Percentiles rank a stretch among this genome's conserved stretches.
These are phyloP conservation scores for Periconia sp. DNA, from an alignment of 2,329 filamentous ascomycete species.

Conservation along the genomic window DNA sequence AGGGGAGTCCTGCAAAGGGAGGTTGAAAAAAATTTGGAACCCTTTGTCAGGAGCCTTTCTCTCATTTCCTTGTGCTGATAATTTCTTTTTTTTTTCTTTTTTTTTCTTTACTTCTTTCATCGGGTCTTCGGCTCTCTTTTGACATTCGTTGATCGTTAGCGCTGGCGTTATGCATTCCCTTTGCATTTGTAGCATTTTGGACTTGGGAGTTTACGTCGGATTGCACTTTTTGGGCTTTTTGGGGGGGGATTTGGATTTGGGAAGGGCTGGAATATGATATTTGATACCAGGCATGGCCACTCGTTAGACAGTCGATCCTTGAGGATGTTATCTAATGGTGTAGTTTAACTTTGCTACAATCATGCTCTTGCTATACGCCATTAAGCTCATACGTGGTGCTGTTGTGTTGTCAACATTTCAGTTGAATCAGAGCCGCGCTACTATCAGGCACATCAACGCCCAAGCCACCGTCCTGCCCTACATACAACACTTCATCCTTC, in stretches of 20 bases:
- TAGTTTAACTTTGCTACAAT: slow-evolving; percentile 6
- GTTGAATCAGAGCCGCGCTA: slow-evolving; percentile 17
- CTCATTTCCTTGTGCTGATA: slow-evolving; percentile 8
- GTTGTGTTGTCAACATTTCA: slow-evolving; percentile 11
- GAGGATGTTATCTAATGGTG: slow-evolving; percentile 7
- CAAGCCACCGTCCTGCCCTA: slow-evolving; percentile 13
- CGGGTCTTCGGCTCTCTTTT: slow-evolving; percentile 7
- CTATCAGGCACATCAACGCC: slow-evolving; percentile 11
- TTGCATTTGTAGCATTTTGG: background rate
- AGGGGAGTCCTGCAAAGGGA: slow-evolving; percentile 16
- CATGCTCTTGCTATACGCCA: background rate
- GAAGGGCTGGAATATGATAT: background rate
- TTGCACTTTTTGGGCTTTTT: slow-evolving; percentile 1
- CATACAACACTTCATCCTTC: slow-evolving; percentile 13
- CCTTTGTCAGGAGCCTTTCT: slow-evolving; percentile 2
- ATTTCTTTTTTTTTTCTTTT: slow-evolving; percentile 6
- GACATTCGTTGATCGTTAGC: slow-evolving; percentile 16
- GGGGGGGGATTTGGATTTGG: slow-evolving; percentile 3
- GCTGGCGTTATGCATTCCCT: slow-evolving; percentile 13
- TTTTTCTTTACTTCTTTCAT: background rate
- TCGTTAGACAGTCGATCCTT: slow-evolving; percentile 7
- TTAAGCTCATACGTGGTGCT: too few species aligned
- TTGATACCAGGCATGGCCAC: slow-evolving; percentile 24
- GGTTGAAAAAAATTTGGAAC: too few species aligned
- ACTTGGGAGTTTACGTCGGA: slow-evolving; percentile 4